phyloP scores from a whole-genome alignment of 345 rosid genomes.

The Linum usitatissimum region DNA sequence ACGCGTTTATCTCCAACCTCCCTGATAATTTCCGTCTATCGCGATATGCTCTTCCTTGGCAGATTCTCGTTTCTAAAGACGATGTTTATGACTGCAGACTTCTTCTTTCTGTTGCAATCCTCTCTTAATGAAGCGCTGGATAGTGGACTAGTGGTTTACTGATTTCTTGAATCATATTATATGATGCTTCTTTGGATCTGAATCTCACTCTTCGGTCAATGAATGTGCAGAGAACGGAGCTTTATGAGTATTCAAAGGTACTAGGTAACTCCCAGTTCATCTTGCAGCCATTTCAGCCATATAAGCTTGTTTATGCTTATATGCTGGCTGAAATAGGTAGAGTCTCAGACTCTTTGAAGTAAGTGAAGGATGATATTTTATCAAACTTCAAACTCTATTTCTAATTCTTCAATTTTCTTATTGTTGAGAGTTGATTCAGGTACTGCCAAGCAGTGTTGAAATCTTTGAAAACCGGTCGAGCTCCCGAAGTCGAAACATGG shows the following conservation, averaged over 20 bases:
- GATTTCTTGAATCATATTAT: background rate
- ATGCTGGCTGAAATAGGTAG: slow-evolving; percentile 97
- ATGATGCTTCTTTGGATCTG: background rate
- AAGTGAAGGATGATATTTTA: slow-evolving; percentile 21
- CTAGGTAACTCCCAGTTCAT: slow-evolving; percentile 92
- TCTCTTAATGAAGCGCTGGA: background rate
- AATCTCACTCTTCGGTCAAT: slow-evolving; percentile 13
- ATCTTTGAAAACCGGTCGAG: slow-evolving; percentile 60
- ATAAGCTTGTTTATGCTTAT: slow-evolving; percentile 87
- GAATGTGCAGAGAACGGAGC: slow-evolving; percentile 82
- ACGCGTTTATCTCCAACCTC: background rate
- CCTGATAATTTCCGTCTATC: background rate
- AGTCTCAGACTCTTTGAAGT: slow-evolving; percentile 82
- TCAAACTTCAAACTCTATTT: background rate
- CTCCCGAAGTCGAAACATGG: slow-evolving; percentile 62
- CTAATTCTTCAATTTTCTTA: slow-evolving; percentile 21
- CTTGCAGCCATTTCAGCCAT: slow-evolving; percentile 86
- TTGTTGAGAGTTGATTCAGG: slow-evolving; percentile 29
- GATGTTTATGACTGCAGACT: background rate
- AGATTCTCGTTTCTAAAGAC: background rate
- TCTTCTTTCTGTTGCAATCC: background rate
- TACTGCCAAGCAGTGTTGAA: slow-evolving; percentile 63
- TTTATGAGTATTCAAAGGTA: slow-evolving; percentile 88
- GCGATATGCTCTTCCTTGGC: background rate
- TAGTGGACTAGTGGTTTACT: background rate